Evolutionary conservation across 2,329 filamentous ascomycete species (phyloP), one percentile per base, ranked within the genome.

Genomic region (Aspergillus alliaceus): DNA sequence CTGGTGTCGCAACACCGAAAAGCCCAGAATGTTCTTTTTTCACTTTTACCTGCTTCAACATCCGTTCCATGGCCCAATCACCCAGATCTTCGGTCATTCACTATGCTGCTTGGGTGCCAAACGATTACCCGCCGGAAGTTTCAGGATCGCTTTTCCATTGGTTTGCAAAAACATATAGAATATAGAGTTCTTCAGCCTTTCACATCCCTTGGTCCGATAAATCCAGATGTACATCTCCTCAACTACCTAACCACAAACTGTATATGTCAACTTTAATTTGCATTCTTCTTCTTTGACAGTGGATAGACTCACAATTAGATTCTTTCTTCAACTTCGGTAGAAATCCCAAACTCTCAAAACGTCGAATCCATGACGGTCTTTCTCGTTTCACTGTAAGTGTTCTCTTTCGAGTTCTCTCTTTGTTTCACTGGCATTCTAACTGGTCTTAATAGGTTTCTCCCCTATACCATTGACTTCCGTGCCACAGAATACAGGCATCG

Each of bases 391-490:
- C 62, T 74, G 71, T 74, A 62, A 56, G 70, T 61, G 22, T 7
- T 25, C 46, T 53, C 40, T 29, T 37, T 37, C 39, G 32, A 14
- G 14, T 29, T 46, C 8, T 27, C 15, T 25, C 25, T n/a, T 9
- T 44, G 40, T 6, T 27, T 15, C 25, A 34, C 51, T 27, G 46
- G 27, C n/a, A 46, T 48, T 54, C 61, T 44, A 63, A 34, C 18
- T 8, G 14, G 15, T 18, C n/a, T 22, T 27, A 20, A 24, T 52
- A 74, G 72, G 14, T 74, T 74, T 46, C 71, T 74, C 37, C 72
- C 72, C 1, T 74, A 73, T 53, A 74, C 72, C 11, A 73, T 74
- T 57, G 67, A 73, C 54, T 74, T 74, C 42, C 64, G 68, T 50
- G 53, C 66, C 14, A 61, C 67, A 3, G 64, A 61, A n/a, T 51